Evolutionary conservation across 192 early-diverging fungal genomes (phyloP), one percentile per base, ranked within the genome.

Genomic region (Globomyces pollinis-pini): DNA sequence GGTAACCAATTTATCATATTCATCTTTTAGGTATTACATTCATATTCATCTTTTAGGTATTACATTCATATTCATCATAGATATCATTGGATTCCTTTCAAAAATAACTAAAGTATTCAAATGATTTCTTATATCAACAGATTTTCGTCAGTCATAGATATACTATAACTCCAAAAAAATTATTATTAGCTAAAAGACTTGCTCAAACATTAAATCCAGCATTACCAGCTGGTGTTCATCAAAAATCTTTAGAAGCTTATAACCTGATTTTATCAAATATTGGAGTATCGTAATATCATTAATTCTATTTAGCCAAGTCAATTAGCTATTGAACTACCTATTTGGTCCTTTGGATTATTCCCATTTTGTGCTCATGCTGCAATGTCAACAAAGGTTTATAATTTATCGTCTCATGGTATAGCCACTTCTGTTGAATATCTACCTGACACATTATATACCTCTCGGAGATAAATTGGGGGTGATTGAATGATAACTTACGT

Each of bases 131-230:
- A n/a, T n/a, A n/a, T n/a, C n/a, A n/a, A n/a, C n/a, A 50, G 20
- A 77, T 86, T 61, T n/a, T n/a, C n/a, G n/a, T n/a, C n/a, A n/a
- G n/a, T n/a, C n/a, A n/a, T n/a, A n/a, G n/a, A n/a, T 88, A 86
- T 50, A 60, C 76, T 0, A 74, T 80, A 50, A 79, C 95, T 30
- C 94, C 94, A n/a, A 75, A 82, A 33, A 93, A 90, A 60, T 76
- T 88, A 15, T 74, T 86, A 3, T 84, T 97, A 7, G 83, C 89
- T 33, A 95, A 95, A 73, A 83, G 94, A 21, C 70, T 97, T 20
- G 94, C 91, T 3, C 94, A 97, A 54, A 94, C 90, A 30, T 79
- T 97, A 51, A 97, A 95, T 65, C 94, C 91, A 8, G 93, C 90
- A 28, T 66, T 97, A 29, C 94, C 94, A 0, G 84, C 91, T 21